phyloP scores from a whole-genome alignment of 2,329 filamentous ascomycete genomes.

The Calonectria montana region DNA sequence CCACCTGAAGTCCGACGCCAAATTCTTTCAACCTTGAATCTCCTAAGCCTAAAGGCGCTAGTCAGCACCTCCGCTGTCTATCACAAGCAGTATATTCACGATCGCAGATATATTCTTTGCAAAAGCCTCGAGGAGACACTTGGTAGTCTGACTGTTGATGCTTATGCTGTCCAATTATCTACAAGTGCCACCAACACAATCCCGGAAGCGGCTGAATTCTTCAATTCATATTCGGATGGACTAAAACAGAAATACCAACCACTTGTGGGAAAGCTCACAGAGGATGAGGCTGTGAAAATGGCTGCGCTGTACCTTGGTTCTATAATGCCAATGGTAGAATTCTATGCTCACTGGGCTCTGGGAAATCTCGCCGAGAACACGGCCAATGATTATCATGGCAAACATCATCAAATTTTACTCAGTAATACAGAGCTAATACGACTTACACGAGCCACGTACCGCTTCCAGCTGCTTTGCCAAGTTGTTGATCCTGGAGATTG shows the following conservation, averaged over 20 bases:
- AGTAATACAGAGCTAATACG: neutral
- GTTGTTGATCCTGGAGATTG: neutral
- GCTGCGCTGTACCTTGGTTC: neutral
- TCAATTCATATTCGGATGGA: neutral
- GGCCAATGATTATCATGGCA: too few species aligned
- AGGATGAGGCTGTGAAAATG: neutral
- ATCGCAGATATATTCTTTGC: neutral
- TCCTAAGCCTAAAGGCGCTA: neutral
- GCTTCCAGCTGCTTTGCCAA: neutral
- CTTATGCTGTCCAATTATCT: neutral
- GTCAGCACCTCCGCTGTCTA: neutral
- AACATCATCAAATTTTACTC: neutral
- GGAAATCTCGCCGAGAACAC: neutral
- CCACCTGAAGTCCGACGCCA: neutral
- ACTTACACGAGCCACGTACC: neutral
- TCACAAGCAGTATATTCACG: neutral
- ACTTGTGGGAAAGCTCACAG: neutral
- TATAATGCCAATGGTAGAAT: neutral
- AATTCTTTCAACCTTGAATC: neutral
- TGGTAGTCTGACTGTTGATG: neutral
- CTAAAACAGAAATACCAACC: neutral
- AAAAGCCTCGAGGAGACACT: neutral
- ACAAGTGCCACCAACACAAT: neutral
- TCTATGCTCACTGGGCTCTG: neutral
- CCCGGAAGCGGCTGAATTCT: neutral